These are phyloP conservation scores for Agroathelia rolfsii DNA, from an alignment of 1,284 basidiomycete species.

Conservation along the genomic window DNA sequence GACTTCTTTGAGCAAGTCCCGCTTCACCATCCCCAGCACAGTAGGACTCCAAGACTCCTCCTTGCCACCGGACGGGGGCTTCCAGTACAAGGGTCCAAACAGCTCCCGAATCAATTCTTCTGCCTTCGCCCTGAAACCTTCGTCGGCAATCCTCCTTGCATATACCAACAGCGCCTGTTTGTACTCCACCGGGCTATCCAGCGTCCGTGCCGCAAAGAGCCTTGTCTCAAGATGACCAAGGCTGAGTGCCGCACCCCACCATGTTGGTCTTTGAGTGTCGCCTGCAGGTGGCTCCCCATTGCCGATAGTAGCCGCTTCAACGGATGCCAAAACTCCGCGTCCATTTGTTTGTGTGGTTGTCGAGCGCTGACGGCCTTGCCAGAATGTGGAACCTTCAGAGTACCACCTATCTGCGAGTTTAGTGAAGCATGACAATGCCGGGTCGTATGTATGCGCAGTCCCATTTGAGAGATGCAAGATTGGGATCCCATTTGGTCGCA, in stretches of 20 bases:
- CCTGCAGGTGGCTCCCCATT: constrained; percentile 29
- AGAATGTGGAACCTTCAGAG: constrained; percentile 69
- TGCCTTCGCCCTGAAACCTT: constrained; percentile 75
- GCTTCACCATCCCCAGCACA: constrained; percentile 61
- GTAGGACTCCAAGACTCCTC: constrained; percentile 60
- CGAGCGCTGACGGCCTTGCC: constrained; percentile 58
- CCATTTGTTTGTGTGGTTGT: constrained; percentile 26
- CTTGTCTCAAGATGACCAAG: constrained; percentile 79
- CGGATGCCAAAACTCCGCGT: constrained; percentile 40
- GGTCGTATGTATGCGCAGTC: constrained; percentile 68
- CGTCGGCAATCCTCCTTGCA: constrained; percentile 75
- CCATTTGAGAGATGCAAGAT: constrained; percentile 70
- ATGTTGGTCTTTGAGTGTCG: constrained; percentile 44
- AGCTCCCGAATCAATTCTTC: constrained; percentile 84
- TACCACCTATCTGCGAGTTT: constrained; percentile 75
- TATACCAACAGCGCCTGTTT: constrained; percentile 67
- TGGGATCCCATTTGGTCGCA: constrained; percentile 72
- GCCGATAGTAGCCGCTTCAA: constrained; percentile 45
- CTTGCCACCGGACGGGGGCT: constrained; percentile 43
- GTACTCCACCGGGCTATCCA: constrained; percentile 80
- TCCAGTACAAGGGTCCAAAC: constrained; percentile 81
- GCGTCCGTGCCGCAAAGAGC: constrained; percentile 56
- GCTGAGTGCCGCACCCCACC: constrained; percentile 73
- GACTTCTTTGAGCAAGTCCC: constrained; percentile 74
- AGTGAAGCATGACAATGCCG: constrained; percentile 54